Evolutionary conservation across 2,329 filamentous ascomycete species (phyloP), one percentile per base, ranked within the genome.

Genomic region (Alternaria brassicae): DNA sequence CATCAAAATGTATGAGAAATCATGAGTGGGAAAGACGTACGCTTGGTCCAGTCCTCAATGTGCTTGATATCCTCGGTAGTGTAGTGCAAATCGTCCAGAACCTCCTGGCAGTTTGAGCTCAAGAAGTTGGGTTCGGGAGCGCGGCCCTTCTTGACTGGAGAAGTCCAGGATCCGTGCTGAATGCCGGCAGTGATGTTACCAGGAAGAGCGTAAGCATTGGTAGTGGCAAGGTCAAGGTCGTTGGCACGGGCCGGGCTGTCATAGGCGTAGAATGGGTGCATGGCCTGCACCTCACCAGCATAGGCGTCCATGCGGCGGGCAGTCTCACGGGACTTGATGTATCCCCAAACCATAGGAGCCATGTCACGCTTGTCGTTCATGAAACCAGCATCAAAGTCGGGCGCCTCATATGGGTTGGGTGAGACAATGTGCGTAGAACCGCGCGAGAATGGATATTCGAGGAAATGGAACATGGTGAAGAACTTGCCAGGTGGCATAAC

Each of bases 341-440:
- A 93, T 4, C 88, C 88, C 90, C 91, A 93, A 6, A 93, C 89
- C 75, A 77, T 92, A 8, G 91, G 90, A 1, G 88, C 90, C 90
- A 93, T 93, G 71, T 93, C 91, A 23, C 91, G 84, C 78, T 91
- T 89, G 78, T 93, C 91, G 70, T 91, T 93, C 90, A 93, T 92
- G 81, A 93, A 93, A 21, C 90, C 90, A 1, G 89, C 86, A 73
- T 93, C 91, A 69, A 93, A 93, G 79, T 93, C 91, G 0, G 90
- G 90, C 13, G 82, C 81, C 44, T 89, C 90, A 72, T 93, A 93
- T 15, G 89, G 88, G 68, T 91, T 86, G 3, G 90, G 80, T n/a
- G 85, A 89, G 60, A 82, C 84, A 73, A 92, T 91, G 77, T 92
- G 88, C 2, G 86, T 91, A 52, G 78, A 87, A 8, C 90, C 90